Base-by-base conservation (phyloP, 2,329 filamentous ascomycete species). In the Neopestalotiopsis sp. region DNA sequence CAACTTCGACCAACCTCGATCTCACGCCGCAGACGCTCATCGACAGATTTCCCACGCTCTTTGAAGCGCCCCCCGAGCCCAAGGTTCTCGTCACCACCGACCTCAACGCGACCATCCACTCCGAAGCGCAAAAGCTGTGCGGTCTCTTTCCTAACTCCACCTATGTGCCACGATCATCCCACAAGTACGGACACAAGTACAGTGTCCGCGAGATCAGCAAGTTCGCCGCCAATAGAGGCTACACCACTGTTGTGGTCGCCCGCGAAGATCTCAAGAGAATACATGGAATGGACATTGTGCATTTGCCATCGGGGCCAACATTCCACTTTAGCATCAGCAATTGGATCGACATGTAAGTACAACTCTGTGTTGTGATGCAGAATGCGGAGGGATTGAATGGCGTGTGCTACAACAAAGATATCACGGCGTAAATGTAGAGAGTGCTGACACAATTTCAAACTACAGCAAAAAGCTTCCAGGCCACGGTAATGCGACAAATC, bases 61-160 rank as follows among this genome's bases (percentile, higher is more conserved):
- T 91, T 76, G 79, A 86, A 74, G 88, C 85, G 42, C 88, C 85
- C 62, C 87, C 84, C 68, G 81, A 82, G 69, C 95, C 96, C 65
- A 97, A 98, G 81, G 90, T 98, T 72, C 90, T 99, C 52, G 88
- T 99, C 77, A 99, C 96, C 0, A 98, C 96, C 7, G 93, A 91
- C 13, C 86, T 98, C 75, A 95, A 97, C 83, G 94, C 93, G 13
- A 95, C 92, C 1, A 89, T 98, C 13, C 95, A 99, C 84, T 81
- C 91, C 71, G 90, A 97, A 84, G 95, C 94, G 63, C 82, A 92
- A 69, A 86, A 94, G 56, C 88, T 98, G 70, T 93, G 91, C 70
- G 88, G 88, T 10, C 84, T 98, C 70, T 97, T 98, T 82, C 95
- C 96, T 30, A 95, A 97, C 83, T 86, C 84, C 68, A 91, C 92